Evolutionary conservation across 495 filamentous ascomycete genomes (phyloP), one percentile per base, ranked within the genome.

Genomic region (Penicillium salamii): DNA sequence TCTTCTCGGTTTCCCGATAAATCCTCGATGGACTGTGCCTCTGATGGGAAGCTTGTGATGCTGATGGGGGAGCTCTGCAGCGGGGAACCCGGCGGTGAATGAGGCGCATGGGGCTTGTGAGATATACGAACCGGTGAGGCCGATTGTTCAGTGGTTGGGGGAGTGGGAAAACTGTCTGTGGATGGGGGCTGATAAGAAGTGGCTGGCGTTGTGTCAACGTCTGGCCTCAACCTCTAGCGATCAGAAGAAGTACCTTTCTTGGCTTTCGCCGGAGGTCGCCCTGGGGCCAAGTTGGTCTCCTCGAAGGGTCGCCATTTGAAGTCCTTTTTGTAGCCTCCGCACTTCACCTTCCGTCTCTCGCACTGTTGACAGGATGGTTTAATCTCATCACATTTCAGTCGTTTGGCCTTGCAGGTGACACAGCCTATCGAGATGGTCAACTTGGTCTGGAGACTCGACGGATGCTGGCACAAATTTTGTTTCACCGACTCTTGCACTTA

Each of bases 221-320:
- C 15, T 18, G 26, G 15, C n/a, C 32, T 8, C 21, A 12, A 18
- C 14, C 11, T 20, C 20, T 34, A 19, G 17, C 9, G 21, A 13
- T 14, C 26, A 37, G 12, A 32, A 24, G 62, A 32, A 24, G 62
- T 65, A 80, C 81, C 68, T 66, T 79, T 83, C 58, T 77, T 81
- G 24, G 57, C 34, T 58, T 72, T 81, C 13, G 58, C 46, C 36
- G 67, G 57, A 17, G 65, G 49, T 7, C 52, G 51, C 53, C 80
- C 84, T 42, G 73, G 71, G n/a, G 65, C 66, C 49, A 86, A 68
- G 42, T 68, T 81, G 40, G 77, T 73, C 57, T 90, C 88, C 57
- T 88, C 88, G 55, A 90, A 89, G 2, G 86, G 78, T 28, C 86
- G 77, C 87, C 88, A 91, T 77, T 90, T 91, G 70, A 89, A 89